Base-by-base conservation (phyloP, 305 asterid species). In the Plantago coronopus region DNA sequence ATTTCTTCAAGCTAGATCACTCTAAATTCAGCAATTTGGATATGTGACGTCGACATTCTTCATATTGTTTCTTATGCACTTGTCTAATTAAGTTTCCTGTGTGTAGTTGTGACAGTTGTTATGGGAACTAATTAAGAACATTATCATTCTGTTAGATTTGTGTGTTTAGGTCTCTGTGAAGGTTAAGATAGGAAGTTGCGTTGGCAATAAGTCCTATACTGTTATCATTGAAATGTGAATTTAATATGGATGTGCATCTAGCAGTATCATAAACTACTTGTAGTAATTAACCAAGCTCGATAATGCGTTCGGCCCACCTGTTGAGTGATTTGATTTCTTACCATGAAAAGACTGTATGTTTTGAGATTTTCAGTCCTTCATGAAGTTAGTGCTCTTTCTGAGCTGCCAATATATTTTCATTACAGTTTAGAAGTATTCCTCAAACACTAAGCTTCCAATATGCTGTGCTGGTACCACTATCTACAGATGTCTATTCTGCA, bases 401-500 rank as follows among this genome's bases (percentile, higher is more conserved):
- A 48, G 23, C 56, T 12, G 34, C 13, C 34, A 20, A 29, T 13
- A 10, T 50, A 10, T 50, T 50, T 16, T 27, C 21, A 21, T 50
- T 29, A 16, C 16, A 50, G 56, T 50, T 17, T 21, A 11, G 7
- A 7, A 21, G 8, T 48, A 17, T 50, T 21, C 56, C 13, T 12
- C 23, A 21, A 29, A 3, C 23, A 3, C 23, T 17, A 9, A 50
- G 23, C 5, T 20, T 50, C 56, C 10, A 50, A 50, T 50, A 12
- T 17, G 11, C 25, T 17, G 14, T 48, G 9, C 20, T 17, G 22
- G 17, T 18, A 17, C 25, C 11, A 48, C 17, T 1, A 5, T 17
- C 27, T 48, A 27, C 31, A 27, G 54, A 48, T 48, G 72, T 74
- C 76, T 69, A 63, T 69, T 66, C 31, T 74, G 74, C 75, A 69